Evolutionary conservation across 1,284 basidiomycete genomes (phyloP), one percentile per base, ranked within the genome.

Genomic region (Singerocomus inundabilis): DNA sequence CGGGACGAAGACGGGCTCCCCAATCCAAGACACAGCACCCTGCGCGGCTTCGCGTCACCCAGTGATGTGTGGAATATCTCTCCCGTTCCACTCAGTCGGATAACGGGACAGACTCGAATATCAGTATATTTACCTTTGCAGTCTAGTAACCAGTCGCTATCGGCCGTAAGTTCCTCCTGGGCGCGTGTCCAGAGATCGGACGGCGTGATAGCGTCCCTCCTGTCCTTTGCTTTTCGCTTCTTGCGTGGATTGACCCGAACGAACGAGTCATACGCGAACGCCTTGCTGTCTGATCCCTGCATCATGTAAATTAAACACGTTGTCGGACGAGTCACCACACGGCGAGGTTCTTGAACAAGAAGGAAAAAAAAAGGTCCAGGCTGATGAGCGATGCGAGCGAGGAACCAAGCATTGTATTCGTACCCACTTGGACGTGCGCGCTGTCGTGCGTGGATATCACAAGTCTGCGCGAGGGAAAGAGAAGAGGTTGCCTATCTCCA

Each of bases 1-100:
- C 71, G 70, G 46, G 84, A 87, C 41, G 70, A 62, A 8, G 73
- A 70, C 11, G 86, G 86, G 64, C 82, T 85, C 49, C 86, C 86
- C 32, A 89, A 71, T 18, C 86, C 86, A 15, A 89, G 76, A 66
- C 87, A 89, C 42, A 88, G 66, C 35, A 75, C 62, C 26, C 54
- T 59, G 54, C 54, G 49, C 52, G 63, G 55, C 47, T 57, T 28
- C 48, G 52, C 46, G n/a, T 51, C 54, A n/a, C 51, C 42, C 26
- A 77, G 56, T 24, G 68, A 63, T 44, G 68, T 64, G 38, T 63
- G 66, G 37, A 77, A 49, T 15, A 64, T 55, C 49, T 67, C 75
- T 77, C 54, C 53, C 48, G 48, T 33, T 47, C 46, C 50, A n/a
- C n/a, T n/a, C n/a, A n/a, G n/a, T n/a, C n/a, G n/a, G n/a, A n/a